phyloP scores from a whole-genome alignment of 2,329 filamentous ascomycete genomes.

The Ceratocystiopsis minuta region DNA sequence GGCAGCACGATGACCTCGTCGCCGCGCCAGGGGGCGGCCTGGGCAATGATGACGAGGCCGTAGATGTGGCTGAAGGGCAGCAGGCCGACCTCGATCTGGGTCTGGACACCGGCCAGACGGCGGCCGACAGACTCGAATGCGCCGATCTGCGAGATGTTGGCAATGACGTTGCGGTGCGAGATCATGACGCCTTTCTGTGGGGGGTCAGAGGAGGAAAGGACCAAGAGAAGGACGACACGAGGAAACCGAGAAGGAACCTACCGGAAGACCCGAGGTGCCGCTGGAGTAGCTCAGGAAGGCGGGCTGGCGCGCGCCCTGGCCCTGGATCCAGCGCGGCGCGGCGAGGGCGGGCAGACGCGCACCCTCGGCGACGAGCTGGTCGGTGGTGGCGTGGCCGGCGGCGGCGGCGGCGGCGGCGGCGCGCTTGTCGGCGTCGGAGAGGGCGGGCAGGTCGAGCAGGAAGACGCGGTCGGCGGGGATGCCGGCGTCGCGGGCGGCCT shows the following conservation, averaged over 20 bases:
- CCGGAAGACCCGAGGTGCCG: slow-evolving; percentile 51
- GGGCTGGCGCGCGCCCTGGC: slow-evolving; percentile 39
- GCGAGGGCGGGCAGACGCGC: slow-evolving; percentile 25
- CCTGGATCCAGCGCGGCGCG: slow-evolving; percentile 30
- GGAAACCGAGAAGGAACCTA: slow-evolving; percentile 15
- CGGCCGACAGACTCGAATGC: slow-evolving; percentile 21
- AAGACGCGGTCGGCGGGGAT: slow-evolving; percentile 47
- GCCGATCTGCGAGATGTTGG: slow-evolving; percentile 47
- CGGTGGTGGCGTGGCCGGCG: slow-evolving; percentile 31
- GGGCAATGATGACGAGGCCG: slow-evolving; percentile 50
- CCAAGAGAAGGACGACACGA: not conserved
- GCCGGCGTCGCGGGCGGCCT: slow-evolving; percentile 40
- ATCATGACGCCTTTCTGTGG: slow-evolving; percentile 61
- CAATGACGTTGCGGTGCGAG: slow-evolving; percentile 55
- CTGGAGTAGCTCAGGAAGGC: slow-evolving; percentile 54
- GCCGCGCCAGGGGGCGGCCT: slow-evolving; percentile 47
- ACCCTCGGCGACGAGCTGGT: slow-evolving; percentile 34
- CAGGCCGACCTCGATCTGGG: slow-evolving; percentile 36
- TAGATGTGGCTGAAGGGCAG: slow-evolving; percentile 68
- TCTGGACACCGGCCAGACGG: slow-evolving; percentile 13
- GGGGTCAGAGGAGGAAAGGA: not conserved
- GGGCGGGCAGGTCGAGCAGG: slow-evolving; percentile 39
- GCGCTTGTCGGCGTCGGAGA: slow-evolving; percentile 14
- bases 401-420: slow-evolving; percentile 2
- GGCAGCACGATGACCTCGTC: slow-evolving; percentile 53